Evolutionary conservation across 495 filamentous ascomycete species (phyloP), one percentile per base, ranked within the genome.

Genomic region (Daldinia grandis): DNA sequence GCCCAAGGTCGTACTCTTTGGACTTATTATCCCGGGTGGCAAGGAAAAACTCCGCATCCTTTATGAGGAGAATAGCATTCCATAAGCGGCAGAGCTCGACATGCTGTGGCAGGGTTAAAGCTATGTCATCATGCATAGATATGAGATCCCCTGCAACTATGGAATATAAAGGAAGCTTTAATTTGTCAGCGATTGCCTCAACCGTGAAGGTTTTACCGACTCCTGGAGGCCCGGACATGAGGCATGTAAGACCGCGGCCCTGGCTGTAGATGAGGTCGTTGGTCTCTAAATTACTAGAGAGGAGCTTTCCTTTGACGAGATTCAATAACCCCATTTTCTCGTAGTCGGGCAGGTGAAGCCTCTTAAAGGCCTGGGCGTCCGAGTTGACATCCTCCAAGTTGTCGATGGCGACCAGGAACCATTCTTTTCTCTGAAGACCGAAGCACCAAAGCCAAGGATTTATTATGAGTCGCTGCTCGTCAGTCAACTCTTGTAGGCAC

Each of bases 41-140:
- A 24, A 91, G 80, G 79, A 89, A 90, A 9, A 89, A 85, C 61
- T 92, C 90, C 38, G 85, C 87, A 74, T 91, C 89, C 59, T 91
- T 89, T 1, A 92, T 76, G 0, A 89, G 80, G 12, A 87, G 66
- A 14, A 88, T 78, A 4, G 81, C 83, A 8, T 82, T 80, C 86
- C 85, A 89, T 9, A 76, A 70, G 0, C 73, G 69, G 6, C 80
- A 80, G 28, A 86, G 76, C 40, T 83, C 78, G 5, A 89, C 0
- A n/a, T n/a, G n/a, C n/a, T n/a, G n/a, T n/a, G n/a, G n/a, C n/a
- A n/a, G n/a, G n/a, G n/a, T n/a, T n/a, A n/a, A n/a, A n/a, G n/a
- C n/a, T n/a, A n/a, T n/a, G n/a, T n/a, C n/a, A n/a, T n/a, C n/a
- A n/a, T n/a, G n/a, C n/a, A n/a, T n/a, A n/a, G n/a, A n/a, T 4